Conservation (phyloP, 73 alveolate genomes). For the Paraurostyla sp. region DNA sequence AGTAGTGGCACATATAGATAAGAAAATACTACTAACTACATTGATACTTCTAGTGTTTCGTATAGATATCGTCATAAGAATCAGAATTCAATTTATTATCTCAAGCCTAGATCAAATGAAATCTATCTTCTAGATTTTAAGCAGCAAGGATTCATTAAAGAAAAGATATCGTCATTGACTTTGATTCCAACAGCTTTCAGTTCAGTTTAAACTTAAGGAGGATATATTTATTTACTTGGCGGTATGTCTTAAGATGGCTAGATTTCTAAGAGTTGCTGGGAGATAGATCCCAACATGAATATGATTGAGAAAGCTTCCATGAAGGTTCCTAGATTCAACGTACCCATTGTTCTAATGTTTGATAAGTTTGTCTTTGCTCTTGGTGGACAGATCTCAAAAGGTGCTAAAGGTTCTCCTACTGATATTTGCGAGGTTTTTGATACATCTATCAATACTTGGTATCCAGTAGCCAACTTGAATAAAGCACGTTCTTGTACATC, state of each 20-base stretch:
- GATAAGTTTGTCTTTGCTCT: slow-evolving; percentile 45
- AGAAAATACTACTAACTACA: not conserved
- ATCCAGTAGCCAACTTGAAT: not conserved
- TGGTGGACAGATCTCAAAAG: slow-evolving; percentile 50
- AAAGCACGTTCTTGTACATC: slow-evolving; percentile 40
- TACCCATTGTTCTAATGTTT: slow-evolving; percentile 5
- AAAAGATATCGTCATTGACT: not conserved
- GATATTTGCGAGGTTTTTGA: slow-evolving; percentile 25
- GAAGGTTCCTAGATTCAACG: slow-evolving; percentile 32
- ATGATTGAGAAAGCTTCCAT: slow-evolving; percentile 37
- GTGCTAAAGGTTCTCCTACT: not conserved
- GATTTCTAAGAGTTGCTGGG: slow-evolving; percentile 46
- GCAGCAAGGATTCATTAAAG: slow-evolving; percentile 39
- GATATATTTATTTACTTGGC: slow-evolving; percentile 38
- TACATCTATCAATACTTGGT: slow-evolving; percentile 34
- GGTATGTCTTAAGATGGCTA: slow-evolving; percentile 18
- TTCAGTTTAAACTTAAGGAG: slow-evolving; percentile 1
- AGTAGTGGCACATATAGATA: not conserved
- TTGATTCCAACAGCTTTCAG: slow-evolving; percentile 20
- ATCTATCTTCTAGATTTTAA: slow-evolving; percentile 53
- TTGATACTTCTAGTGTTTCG: slow-evolving; percentile 4
- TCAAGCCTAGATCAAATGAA: slow-evolving; percentile 32
- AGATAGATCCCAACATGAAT: slow-evolving; percentile 47
- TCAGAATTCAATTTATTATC: slow-evolving; percentile 22
- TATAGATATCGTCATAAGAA: slow-evolving; percentile 50